Evolutionary conservation across 768 basidiomycete species (phyloP).

Genomic region (Polyporus arcularius): DNA sequence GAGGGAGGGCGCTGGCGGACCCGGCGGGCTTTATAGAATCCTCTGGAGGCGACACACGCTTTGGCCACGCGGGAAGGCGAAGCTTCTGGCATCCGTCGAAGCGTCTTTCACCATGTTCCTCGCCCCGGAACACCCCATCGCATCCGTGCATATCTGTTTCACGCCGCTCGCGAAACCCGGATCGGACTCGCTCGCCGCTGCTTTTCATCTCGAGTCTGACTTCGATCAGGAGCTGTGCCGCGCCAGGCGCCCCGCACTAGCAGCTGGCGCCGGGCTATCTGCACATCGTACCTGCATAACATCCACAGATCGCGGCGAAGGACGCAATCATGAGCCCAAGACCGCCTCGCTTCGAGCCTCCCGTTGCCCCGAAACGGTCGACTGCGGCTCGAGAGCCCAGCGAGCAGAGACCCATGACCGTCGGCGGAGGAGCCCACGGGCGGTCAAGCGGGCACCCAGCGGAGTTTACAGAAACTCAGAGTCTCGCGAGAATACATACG

Average conservation of each 20-base stretch:
- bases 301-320: neutral
- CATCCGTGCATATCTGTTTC: neutral
- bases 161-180: neutral
- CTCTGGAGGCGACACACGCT: neutral
- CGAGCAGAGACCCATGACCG: slow-evolving; percentile 13
- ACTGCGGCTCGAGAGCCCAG: slow-evolving; percentile 13
- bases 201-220: neutral
- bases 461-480: neutral
- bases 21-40: slow-evolving; percentile 4
- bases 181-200: neutral
- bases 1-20: neutral
- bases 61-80: slow-evolving; percentile 13
- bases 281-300: neutral
- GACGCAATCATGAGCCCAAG: neutral
- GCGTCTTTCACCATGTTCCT: neutral
- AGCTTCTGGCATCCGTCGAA: slow-evolving; percentile 4
- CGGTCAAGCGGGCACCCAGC: neutral
- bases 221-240: slow-evolving; percentile 7
- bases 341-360: neutral
- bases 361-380: slow-evolving; percentile 6
- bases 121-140: neutral
- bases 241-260: neutral
- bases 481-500: neutral
- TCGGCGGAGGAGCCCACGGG: slow-evolving; percentile 1
- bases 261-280: neutral